Conservation (phyloP, 2,329 filamentous ascomycete genomes). For the Aspergillus sp. region DNA sequence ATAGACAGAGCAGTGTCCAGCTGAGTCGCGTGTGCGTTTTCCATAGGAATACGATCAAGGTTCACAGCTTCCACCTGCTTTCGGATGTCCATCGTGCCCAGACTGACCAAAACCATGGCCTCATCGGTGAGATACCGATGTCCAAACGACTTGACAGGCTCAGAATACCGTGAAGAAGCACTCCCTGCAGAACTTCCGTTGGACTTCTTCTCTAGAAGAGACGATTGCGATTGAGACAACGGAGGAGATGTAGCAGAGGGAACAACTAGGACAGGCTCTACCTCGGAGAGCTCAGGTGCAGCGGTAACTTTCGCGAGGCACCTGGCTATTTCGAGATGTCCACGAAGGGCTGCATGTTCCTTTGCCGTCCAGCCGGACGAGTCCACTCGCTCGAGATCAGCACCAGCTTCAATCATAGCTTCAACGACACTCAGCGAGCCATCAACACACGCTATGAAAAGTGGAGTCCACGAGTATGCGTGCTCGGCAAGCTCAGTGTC, state of each 20-base stretch:
- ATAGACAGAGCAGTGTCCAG: constrained; percentile 92
- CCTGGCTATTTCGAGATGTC: constrained; percentile 78
- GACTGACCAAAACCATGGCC: constrained; percentile 84
- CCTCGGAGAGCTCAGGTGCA: constrained; percentile 36
- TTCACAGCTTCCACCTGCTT: constrained; percentile 78
- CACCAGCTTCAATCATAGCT: constrained; percentile 74
- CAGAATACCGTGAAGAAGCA: constrained; percentile 48
- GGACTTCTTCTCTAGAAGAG: constrained; percentile 45
- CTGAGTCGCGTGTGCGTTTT: constrained; percentile 86
- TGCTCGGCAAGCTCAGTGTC: constrained; percentile 77
- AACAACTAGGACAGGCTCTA: constrained; percentile 32
- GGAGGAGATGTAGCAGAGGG: constrained; percentile 31
- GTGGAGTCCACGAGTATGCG: constrained; percentile 89
- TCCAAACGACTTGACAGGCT: constrained; percentile 91
- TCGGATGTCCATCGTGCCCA: constrained; percentile 92
- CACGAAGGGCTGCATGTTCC: constrained; percentile 87
- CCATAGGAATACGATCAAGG: constrained; percentile 82
- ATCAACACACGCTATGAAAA: constrained; percentile 90
- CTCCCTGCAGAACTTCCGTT: constrained; percentile 43
- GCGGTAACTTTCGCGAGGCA: constrained; percentile 62
- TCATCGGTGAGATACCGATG: constrained; percentile 91
- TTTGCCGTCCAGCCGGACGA: constrained; percentile 91
- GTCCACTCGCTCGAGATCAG: constrained; percentile 72
- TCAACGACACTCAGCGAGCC: constrained; percentile 74
- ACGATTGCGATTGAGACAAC: constrained; percentile 39